These are phyloP conservation scores for Calonectria fujianensis DNA, from an alignment of 2,329 filamentous ascomycete genomes.

Conservation along the genomic window DNA sequence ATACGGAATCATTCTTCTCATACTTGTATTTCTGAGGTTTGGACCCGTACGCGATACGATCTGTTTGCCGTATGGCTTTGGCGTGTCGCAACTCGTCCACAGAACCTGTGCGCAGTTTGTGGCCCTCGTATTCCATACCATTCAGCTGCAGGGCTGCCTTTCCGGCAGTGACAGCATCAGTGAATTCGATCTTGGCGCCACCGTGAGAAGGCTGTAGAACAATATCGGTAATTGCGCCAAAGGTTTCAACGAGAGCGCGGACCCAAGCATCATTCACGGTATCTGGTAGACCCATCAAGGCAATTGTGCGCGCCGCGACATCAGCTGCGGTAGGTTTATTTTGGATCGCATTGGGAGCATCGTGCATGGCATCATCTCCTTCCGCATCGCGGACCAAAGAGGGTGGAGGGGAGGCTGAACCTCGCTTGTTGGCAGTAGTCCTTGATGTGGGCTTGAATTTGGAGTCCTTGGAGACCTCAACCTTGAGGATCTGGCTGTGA, in stretches of 20 bases:
- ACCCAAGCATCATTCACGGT: constrained; percentile 94
- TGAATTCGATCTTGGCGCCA: constrained; percentile 90
- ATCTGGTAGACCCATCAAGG: constrained; percentile 90
- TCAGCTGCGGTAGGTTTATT: constrained; percentile 66
- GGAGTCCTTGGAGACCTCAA: constrained; percentile 75
- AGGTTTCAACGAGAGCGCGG: constrained; percentile 80
- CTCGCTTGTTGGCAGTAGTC: constrained; percentile 58
- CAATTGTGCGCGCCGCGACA: constrained; percentile 82
- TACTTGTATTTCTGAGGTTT: constrained; percentile 56
- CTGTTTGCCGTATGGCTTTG: constrained; percentile 64
- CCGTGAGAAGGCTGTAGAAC: constrained; percentile 87
- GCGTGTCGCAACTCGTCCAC: constrained; percentile 73
- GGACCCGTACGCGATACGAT: constrained; percentile 56
- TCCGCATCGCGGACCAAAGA: constrained; percentile 59
- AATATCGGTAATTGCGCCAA: constrained; percentile 84
- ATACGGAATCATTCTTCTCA: neutral
- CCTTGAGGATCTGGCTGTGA: constrained; percentile 79
- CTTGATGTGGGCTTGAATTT: constrained; percentile 75
- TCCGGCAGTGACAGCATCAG: constrained; percentile 81
- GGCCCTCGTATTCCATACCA: constrained; percentile 72
- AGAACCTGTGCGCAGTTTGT: constrained; percentile 73
- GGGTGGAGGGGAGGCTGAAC: constrained; percentile 60
- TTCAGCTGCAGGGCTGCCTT: constrained; percentile 79
- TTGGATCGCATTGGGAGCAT: constrained; percentile 47
- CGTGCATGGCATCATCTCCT: constrained; percentile 63